Evolutionary conservation across 805 yeast species (phyloP).

Genomic region (Metschnikowia similis): DNA sequence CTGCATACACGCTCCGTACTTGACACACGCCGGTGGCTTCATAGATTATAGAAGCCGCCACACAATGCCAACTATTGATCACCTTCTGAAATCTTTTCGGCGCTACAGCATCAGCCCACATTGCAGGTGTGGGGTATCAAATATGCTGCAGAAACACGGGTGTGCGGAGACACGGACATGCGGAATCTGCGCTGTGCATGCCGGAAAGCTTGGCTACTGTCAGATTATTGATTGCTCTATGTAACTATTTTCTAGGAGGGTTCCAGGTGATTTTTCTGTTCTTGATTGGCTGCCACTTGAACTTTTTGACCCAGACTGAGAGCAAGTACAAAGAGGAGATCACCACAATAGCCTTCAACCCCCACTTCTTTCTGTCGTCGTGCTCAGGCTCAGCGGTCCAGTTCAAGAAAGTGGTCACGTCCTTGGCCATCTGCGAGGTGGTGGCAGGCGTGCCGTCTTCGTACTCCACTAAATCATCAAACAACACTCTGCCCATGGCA

Average conservation of each 20-base stretch:
- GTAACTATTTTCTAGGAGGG: constrained; percentile 68
- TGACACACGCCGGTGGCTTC: neutral
- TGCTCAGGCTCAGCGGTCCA: constrained; percentile 99
- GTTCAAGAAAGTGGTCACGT: constrained; percentile 90
- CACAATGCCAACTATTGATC: too few species aligned
- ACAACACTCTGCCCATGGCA: constrained; percentile 98
- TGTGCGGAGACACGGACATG: neutral
- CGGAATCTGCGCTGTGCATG: too few species aligned
- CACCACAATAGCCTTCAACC: constrained; percentile 85
- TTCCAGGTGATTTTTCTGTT: constrained; percentile 88
- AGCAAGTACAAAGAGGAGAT: constrained; percentile 74
- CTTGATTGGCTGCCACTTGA: constrained; percentile 97
- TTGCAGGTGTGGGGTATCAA: too few species aligned
- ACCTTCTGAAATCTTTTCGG: too few species aligned
- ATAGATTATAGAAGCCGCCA: too few species aligned
- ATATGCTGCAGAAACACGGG: too few species aligned
- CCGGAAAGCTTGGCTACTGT: neutral
- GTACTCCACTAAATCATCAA: constrained; percentile 95
- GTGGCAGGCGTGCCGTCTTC: constrained; percentile 99
- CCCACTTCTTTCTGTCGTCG: constrained; percentile 95
- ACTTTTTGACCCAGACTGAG: constrained; percentile 90
- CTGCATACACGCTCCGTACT: neutral
- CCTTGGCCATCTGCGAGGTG: constrained; percentile 99
- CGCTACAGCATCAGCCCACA: too few species aligned
- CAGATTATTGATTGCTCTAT: constrained; percentile 4